phyloP scores from a whole-genome alignment of 495 filamentous ascomycete species.

The Aspergillus incahuasiensis region DNA sequence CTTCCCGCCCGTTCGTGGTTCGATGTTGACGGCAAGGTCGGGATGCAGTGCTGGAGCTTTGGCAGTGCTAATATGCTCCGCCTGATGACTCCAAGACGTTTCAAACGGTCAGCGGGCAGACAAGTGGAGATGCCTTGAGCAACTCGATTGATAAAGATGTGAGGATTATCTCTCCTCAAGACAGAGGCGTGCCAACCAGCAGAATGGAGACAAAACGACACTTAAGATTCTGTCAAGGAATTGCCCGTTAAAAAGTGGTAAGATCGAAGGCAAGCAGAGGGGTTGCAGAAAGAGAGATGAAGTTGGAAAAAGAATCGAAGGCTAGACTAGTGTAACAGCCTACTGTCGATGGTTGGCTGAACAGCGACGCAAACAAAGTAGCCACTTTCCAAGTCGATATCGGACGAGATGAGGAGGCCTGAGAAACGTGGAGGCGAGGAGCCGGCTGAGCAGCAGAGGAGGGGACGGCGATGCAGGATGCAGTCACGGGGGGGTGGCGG shows the following conservation, averaged over 20 bases:
- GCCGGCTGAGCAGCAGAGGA: neutral
- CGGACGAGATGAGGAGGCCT: slow-evolving; percentile 2
- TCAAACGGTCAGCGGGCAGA: neutral
- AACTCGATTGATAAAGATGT: neutral
- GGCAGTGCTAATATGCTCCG: neutral
- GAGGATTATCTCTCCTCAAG: neutral
- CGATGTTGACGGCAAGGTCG: slow-evolving; percentile 8
- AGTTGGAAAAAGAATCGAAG: neutral
- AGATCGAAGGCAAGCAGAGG: neutral
- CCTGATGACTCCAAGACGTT: neutral
- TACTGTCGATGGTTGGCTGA: slow-evolving; percentile 6
- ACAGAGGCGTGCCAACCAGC: neutral
- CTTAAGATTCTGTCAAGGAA: no score
- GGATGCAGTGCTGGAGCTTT: neutral
- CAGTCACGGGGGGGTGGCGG: slow-evolving; percentile 7
- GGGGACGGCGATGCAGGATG: neutral
- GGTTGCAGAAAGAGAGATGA: slow-evolving; percentile 1
- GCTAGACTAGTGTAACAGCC: neutral
- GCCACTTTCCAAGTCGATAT: neutral
- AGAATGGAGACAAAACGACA: neutral
- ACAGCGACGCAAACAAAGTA: slow-evolving; percentile 6
- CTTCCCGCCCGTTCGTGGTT: slow-evolving; percentile 30
- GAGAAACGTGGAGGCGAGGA: slow-evolving; percentile 2
- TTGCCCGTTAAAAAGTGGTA: neutral
- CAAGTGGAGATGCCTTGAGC: no score